Evolutionary conservation across 139 green algal species (phyloP).

Genomic region (Nannochloris sp.): DNA sequence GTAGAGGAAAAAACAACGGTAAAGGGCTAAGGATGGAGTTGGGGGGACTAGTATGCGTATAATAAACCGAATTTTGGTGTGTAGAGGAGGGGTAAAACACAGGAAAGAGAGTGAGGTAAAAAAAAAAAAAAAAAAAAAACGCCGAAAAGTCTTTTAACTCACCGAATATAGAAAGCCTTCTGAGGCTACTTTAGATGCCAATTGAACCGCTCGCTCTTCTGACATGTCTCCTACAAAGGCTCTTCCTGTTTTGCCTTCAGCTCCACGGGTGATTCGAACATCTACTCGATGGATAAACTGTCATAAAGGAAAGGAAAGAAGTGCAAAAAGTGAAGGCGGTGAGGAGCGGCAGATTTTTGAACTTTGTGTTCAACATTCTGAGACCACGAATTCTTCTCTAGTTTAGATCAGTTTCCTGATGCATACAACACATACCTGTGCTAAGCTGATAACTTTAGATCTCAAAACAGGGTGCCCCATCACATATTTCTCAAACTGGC

Average conservation of each 20-base stretch:
- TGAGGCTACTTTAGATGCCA: slow-evolving; percentile 65
- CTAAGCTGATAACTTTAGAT: slow-evolving; percentile 35
- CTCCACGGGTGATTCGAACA: slow-evolving; percentile 58
- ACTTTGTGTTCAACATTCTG: too few relatives aligned
- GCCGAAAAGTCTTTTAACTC: neutral
- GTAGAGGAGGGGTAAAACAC: neutral
- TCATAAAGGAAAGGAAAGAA: neutral
- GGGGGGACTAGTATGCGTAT: neutral
- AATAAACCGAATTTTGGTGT: neutral
- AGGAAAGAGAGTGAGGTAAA: neutral
- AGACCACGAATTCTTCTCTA: too few relatives aligned
- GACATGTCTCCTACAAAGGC: slow-evolving; percentile 72
- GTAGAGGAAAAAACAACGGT: neutral
- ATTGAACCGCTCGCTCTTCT: slow-evolving; percentile 69
- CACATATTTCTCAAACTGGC: slow-evolving; percentile 52
- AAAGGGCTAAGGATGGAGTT: too few relatives aligned
- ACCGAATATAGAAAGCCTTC: slow-evolving; percentile 67
- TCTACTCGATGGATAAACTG: slow-evolving; percentile 54
- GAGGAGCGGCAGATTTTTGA: neutral
- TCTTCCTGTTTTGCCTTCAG: slow-evolving; percentile 60
- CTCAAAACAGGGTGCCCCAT: slow-evolving; percentile 50
- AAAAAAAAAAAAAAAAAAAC: neutral
- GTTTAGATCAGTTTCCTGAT: too few relatives aligned
- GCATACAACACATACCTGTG: slow-evolving; percentile 43
- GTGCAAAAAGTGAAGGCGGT: neutral